These are phyloP conservation scores for Cytospora piceae DNA, from an alignment of 2,329 filamentous ascomycete species.

Conservation along the genomic window DNA sequence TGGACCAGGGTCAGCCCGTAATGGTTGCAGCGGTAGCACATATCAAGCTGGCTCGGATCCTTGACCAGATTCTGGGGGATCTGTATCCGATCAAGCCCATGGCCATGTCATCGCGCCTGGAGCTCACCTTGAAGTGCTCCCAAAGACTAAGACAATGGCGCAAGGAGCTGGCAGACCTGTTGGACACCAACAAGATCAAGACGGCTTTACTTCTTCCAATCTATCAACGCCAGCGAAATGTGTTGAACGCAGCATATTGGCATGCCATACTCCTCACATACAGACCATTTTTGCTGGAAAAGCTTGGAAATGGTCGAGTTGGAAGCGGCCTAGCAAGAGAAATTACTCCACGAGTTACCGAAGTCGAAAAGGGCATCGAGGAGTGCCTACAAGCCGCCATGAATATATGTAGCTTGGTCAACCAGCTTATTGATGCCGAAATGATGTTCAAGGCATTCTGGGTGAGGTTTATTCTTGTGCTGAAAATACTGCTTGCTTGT, in stretches of 20 bases:
- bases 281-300: slow-evolving; percentile 44
- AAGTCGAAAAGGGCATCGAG: slow-evolving; percentile 36
- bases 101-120: slow-evolving; percentile 34
- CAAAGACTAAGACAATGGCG: slow-evolving; percentile 43
- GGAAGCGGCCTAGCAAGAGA: slow-evolving; percentile 30
- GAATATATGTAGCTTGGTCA: slow-evolving; percentile 43
- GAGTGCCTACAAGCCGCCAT: slow-evolving; percentile 46
- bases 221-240: slow-evolving; percentile 47
- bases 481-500: not conserved
- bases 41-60: slow-evolving; percentile 42
- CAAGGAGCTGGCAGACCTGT: slow-evolving; percentile 41
- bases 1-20: slow-evolving; percentile 32
- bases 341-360: not conserved
- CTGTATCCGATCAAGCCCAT: slow-evolving; percentile 44
- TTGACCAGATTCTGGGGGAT: slow-evolving; percentile 41
- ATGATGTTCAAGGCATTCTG: slow-evolving; percentile 47
- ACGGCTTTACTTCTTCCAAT: slow-evolving; percentile 43
- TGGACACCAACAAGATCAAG: slow-evolving; percentile 44
- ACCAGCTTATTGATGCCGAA: slow-evolving; percentile 41
- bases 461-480: slow-evolving; percentile 35
- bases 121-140: slow-evolving; percentile 38
- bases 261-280: slow-evolving; percentile 47
- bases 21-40: slow-evolving; percentile 44
- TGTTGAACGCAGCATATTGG: slow-evolving; percentile 48
- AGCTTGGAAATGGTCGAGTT: slow-evolving; percentile 34